phyloP scores from a whole-genome alignment of 2,329 filamentous ascomycete species.

The Graphium sp. region DNA sequence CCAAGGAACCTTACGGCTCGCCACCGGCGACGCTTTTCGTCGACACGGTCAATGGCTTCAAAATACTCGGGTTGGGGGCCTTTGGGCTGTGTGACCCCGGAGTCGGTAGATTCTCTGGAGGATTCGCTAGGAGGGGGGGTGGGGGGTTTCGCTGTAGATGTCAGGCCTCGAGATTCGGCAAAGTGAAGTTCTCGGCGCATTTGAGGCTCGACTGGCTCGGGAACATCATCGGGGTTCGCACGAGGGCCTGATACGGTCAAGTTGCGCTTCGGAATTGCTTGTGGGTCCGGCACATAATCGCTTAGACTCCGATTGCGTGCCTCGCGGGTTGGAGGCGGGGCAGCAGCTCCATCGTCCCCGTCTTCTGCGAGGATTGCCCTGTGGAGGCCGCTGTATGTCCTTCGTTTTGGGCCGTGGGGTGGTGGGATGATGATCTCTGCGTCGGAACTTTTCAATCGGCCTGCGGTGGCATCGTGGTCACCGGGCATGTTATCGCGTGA shows the following conservation, averaged over 20 bases:
- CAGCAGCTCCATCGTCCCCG: neutral
- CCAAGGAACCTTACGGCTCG: conserved; percentile 66
- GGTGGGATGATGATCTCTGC: conserved; percentile 31
- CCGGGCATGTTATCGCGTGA: conserved; percentile 25
- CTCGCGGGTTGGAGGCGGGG: neutral
- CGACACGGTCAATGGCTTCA: conserved; percentile 47
- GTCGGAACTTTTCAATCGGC: conserved; percentile 27
- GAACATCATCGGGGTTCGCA: conserved; percentile 16
- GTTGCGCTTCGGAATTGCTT: conserved; percentile 53
- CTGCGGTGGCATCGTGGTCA: conserved; percentile 17
- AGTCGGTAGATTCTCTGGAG: conserved; percentile 25
- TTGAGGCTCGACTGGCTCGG: conserved; percentile 25
- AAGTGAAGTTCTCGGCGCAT: conserved; percentile 66
- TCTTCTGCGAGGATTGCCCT: conserved; percentile 4
- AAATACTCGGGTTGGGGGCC: conserved; percentile 45
- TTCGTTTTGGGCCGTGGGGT: conserved; percentile 37
- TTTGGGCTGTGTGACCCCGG: conserved; percentile 21
- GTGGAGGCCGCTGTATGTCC: conserved; percentile 31
- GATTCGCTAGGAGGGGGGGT: conserved; percentile 74
- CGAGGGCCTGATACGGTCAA: conserved; percentile 55
- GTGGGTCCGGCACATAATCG: conserved; percentile 65
- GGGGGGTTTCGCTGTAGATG: conserved; percentile 42
- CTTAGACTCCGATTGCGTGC: conserved; percentile 67
- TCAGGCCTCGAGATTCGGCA: conserved; percentile 60
- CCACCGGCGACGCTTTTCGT: conserved; percentile 61